A percentile compares a stretch with the other conserved stretches of the same genome.
phyloP scores from a whole-genome alignment of 495 filamentous ascomycete species.

The Penicillium crystallinum region DNA sequence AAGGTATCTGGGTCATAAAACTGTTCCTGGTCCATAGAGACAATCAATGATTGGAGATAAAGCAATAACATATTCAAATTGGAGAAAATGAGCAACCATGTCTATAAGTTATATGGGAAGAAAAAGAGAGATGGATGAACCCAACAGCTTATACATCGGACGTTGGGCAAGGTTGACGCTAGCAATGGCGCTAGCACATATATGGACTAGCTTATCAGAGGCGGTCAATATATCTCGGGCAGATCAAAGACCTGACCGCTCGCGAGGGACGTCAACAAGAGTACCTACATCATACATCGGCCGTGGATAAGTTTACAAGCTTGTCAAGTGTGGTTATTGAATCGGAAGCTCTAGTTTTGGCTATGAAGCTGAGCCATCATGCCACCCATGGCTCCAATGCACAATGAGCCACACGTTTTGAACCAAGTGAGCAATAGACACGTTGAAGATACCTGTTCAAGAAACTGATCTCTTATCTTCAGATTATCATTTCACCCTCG shows the following conservation, averaged over 20 bases:
- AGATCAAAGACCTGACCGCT: neutral
- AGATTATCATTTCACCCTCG: constrained; percentile 89
- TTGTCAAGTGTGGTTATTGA: neutral
- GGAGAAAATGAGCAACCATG: too few relatives aligned
- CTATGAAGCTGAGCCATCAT: constrained; percentile 34
- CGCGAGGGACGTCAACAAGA: neutral
- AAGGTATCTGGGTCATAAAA: too few relatives aligned
- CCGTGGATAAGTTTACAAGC: neutral
- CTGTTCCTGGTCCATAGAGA: too few relatives aligned
- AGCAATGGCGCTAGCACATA: neutral
- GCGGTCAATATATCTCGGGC: neutral
- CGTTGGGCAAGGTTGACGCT: neutral
- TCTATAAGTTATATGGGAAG: too few relatives aligned
- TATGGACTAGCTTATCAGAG: neutral
- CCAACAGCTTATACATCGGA: neutral
- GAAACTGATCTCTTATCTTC: constrained; percentile 4
- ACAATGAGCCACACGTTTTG: constrained; percentile 43
- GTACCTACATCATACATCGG: neutral
- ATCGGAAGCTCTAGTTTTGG: neutral
- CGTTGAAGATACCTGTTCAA: neutral
- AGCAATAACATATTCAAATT: too few relatives aligned
- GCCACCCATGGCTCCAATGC: constrained; percentile 14
- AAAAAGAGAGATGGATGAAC: too few relatives aligned
- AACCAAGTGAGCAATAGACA: constrained; percentile 31
- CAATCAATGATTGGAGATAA: too few relatives aligned